A percentile compares a stretch with the other conserved stretches of the same genome.
These are phyloP conservation scores for Syzygium aromaticum DNA, from an alignment of 345 rosid species.

Conservation along the genomic window DNA sequence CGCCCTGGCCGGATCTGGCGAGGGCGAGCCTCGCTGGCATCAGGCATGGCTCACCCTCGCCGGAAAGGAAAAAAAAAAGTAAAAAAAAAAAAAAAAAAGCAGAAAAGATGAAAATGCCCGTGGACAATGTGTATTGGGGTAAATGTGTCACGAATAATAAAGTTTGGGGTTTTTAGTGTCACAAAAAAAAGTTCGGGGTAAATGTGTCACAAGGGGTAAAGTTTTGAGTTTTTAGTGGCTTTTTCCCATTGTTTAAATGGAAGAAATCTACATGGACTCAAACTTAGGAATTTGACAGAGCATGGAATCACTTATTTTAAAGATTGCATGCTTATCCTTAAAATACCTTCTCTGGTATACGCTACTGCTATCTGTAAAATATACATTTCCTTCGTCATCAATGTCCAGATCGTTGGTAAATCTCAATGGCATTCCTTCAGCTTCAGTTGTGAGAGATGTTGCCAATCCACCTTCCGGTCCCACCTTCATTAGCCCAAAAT, in stretches of 20 bases:
- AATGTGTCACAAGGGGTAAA: too few relatives aligned
- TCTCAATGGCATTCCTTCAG: slow-evolving; percentile 67
- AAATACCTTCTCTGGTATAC: slow-evolving; percentile 63
- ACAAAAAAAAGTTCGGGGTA: too few relatives aligned
- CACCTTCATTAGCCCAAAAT: slow-evolving; percentile 82
- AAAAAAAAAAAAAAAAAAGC: too few relatives aligned
- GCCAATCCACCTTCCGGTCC: slow-evolving; percentile 94
- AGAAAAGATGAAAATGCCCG: too few relatives aligned
- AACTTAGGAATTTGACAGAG: not conserved
- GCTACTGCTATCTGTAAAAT: slow-evolving; percentile 88
- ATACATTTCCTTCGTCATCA: slow-evolving; percentile 75
- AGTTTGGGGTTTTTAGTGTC: too few relatives aligned
- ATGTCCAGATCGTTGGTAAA: slow-evolving; percentile 91
- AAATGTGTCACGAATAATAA: too few relatives aligned
- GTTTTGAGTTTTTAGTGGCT: too few relatives aligned
- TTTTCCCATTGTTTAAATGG: not conserved
- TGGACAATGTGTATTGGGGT: too few relatives aligned
- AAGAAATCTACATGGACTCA: not conserved
- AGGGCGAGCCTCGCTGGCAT: too few relatives aligned
- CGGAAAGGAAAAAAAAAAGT: too few relatives aligned
- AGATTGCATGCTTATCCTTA: not conserved
- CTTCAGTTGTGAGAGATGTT: slow-evolving; percentile 54
- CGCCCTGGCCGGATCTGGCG: too few relatives aligned
- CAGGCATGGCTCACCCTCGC: too few relatives aligned
- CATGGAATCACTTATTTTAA: not conserved